These are phyloP conservation scores for Petrea volubilis DNA, from an alignment of 257 asterid species.

Conservation along the genomic window DNA sequence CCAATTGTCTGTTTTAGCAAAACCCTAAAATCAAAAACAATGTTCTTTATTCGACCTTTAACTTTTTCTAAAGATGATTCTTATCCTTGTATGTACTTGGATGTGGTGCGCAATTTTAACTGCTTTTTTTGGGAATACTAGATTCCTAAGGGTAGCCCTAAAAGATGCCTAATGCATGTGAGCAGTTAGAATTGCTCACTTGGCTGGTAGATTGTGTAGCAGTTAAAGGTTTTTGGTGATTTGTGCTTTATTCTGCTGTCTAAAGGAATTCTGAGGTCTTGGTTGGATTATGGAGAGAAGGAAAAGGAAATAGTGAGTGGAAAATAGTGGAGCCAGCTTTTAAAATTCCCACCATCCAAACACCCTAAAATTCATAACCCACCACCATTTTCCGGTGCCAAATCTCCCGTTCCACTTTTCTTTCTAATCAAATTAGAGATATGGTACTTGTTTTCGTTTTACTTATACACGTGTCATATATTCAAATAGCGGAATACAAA, in stretches of 20 bases:
- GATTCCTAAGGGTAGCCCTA: constrained; percentile 14
- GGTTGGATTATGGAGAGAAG: constrained; percentile 8
- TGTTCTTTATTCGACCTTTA: constrained; percentile 38
- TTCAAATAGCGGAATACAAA: no score
- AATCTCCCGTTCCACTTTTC: no score
- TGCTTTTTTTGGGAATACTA: constrained; percentile 21
- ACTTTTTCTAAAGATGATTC: constrained; percentile 50
- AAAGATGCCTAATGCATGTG: constrained; percentile 39
- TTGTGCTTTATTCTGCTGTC: constrained; percentile 25
- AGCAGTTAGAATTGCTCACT: constrained; percentile 36
- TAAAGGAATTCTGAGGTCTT: neutral
- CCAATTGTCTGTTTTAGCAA: constrained; percentile 33
- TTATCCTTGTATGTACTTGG: constrained; percentile 32
- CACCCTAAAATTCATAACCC: neutral
- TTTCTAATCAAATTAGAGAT: no score
- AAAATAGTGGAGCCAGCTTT: neutral
- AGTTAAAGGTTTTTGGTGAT: constrained; percentile 24
- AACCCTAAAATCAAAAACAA: constrained; percentile 25
- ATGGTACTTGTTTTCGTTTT: no score
- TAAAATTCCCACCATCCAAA: constrained; percentile 4
- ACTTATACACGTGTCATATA: no score
- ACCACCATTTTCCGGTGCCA: neutral
- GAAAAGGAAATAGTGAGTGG: neutral
- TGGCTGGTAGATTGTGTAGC: constrained; percentile 14
- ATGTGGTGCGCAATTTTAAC: constrained; percentile 16